phyloP scores from a whole-genome alignment of 495 filamentous ascomycete genomes.

The Talaromyces proteolyticus region DNA sequence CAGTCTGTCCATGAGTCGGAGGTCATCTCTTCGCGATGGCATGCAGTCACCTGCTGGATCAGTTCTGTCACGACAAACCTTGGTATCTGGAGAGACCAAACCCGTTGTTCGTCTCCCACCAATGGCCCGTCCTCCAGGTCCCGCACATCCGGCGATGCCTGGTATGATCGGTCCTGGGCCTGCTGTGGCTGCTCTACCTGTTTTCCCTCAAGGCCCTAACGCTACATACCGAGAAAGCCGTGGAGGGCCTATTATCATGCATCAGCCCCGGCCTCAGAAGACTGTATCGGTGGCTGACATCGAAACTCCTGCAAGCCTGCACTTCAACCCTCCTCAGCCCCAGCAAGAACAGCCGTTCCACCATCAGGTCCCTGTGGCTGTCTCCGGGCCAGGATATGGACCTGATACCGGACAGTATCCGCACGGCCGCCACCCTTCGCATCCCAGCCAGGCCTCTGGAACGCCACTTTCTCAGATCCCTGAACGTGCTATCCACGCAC shows the following conservation, averaged over 20 bases:
- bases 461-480: slow-evolving; percentile 93
- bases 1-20: slow-evolving; percentile 85
- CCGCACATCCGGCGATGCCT: slow-evolving; percentile 18
- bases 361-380: slow-evolving; percentile 75
- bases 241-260: slow-evolving; percentile 74
- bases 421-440: slow-evolving; percentile 67
- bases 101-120: slow-evolving; percentile 87
- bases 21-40: slow-evolving; percentile 79
- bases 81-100: slow-evolving; percentile 53
- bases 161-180: slow-evolving; percentile 1
- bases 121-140: slow-evolving; percentile 36
- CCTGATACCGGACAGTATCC: slow-evolving; percentile 42
- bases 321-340: slow-evolving; percentile 66
- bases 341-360: slow-evolving; percentile 81
- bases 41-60: slow-evolving; percentile 74
- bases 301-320: slow-evolving; percentile 71
- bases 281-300: slow-evolving; percentile 91
- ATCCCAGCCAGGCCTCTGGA: slow-evolving; percentile 70
- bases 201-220: slow-evolving; percentile 51
- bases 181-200: slow-evolving; percentile 9
- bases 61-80: slow-evolving; percentile 60
- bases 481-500: slow-evolving; percentile 88
- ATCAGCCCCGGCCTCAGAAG: slow-evolving; percentile 94
- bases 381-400: slow-evolving; percentile 49
- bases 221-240: slow-evolving; percentile 75